These are phyloP conservation scores for Sugiyamaella neomexicana DNA, from an alignment of 1,139 yeast genomes.

Conservation along the genomic window DNA sequence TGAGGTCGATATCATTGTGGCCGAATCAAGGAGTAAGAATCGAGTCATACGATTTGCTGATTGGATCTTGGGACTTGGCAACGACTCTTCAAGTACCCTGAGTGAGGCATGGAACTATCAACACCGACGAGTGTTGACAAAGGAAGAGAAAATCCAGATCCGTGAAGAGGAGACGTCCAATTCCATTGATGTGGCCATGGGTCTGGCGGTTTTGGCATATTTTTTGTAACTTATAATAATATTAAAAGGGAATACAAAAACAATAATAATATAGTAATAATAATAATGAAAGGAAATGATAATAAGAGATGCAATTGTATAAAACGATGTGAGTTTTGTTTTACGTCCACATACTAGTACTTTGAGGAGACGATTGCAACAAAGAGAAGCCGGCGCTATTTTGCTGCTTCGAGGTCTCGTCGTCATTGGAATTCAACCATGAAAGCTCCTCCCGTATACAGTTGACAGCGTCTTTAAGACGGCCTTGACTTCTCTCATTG, in stretches of 20 bases:
- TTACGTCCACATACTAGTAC: conserved; percentile 12
- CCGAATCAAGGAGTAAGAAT: conserved; percentile 25
- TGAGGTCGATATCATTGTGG: conserved; percentile 23
- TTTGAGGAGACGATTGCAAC: conserved; percentile 3
- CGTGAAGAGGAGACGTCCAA: conserved; percentile 30
- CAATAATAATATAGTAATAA: neutral
- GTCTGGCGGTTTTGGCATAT: conserved; percentile 23
- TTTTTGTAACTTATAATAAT: neutral
- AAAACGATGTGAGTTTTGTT: neutral
- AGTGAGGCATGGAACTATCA: conserved; percentile 23
- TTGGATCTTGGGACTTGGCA: conserved; percentile 35
- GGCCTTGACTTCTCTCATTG: conserved; percentile 54
- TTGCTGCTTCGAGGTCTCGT: neutral
- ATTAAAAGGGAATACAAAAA: neutral
- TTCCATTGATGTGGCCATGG: conserved; percentile 29
- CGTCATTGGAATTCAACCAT: conserved; percentile 26
- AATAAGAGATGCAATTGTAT: neutral
- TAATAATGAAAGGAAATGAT: neutral
- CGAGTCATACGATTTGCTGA: conserved; percentile 31
- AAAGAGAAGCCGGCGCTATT: conserved; percentile 5
- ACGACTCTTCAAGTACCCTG: conserved; percentile 21
- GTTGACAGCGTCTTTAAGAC: conserved; percentile 30
- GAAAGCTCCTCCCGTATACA: conserved; percentile 31
- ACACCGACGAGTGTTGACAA: conserved; percentile 19
- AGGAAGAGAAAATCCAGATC: conserved; percentile 24